Conservation (phyloP, 345 rosid genomes). For the Linum trigynum region DNA sequence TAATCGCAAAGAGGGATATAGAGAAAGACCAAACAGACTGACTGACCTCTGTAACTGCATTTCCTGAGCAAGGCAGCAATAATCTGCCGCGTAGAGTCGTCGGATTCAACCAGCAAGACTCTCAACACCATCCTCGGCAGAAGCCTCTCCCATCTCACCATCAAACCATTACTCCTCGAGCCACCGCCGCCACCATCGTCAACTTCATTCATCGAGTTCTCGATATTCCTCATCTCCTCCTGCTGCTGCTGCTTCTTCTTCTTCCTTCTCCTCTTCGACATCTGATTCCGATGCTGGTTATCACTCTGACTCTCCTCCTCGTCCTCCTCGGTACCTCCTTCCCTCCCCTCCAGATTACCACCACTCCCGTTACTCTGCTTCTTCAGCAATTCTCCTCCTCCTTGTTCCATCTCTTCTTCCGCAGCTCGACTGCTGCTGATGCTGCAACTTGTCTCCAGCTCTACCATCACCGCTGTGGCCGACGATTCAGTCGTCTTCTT, state of each 20-base stretch:
- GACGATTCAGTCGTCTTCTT: not conserved
- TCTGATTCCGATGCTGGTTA: not conserved
- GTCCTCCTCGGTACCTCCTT: slow-evolving; percentile 21
- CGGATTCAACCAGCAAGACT: slow-evolving; percentile 84
- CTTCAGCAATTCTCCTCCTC: not conserved
- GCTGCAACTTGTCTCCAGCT: not conserved
- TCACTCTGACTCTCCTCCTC: slow-evolving; percentile 11
- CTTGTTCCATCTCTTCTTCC: not conserved
- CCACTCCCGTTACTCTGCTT: not conserved
- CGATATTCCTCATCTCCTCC: not conserved
- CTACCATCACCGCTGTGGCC: not conserved
- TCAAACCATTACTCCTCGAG: slow-evolving; percentile 22
- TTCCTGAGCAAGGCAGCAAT: slow-evolving; percentile 76
- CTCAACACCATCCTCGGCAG: slow-evolving; percentile 56
- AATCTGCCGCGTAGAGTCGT: slow-evolving; percentile 90
- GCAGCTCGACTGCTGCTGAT: not conserved
- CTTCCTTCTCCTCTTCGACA: slow-evolving; percentile 12
- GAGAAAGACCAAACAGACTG: slow-evolving; percentile 6
- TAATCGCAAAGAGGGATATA: no score
- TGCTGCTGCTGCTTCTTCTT: not conserved
- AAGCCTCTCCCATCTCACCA: slow-evolving; percentile 57
- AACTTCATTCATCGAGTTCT: not conserved
- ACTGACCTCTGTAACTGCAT: slow-evolving; percentile 68
- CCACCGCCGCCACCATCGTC: not conserved
- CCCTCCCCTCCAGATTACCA: slow-evolving; percentile 37